Evolutionary conservation across 768 basidiomycete species (phyloP), one percentile per base, ranked within the genome.

Genomic region (Obba rivulosa): DNA sequence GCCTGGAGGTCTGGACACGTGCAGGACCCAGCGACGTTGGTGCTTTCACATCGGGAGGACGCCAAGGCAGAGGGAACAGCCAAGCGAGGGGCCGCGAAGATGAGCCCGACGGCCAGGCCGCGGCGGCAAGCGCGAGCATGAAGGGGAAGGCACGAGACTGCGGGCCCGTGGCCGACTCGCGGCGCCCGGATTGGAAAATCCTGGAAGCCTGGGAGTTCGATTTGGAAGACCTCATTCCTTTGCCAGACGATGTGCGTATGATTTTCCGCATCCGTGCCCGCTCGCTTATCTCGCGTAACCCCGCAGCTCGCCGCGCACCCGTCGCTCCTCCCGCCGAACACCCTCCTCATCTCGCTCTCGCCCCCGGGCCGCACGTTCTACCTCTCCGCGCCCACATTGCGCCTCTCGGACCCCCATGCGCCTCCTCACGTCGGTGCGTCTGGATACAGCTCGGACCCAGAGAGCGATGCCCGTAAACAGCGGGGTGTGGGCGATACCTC

Each of bases 381-480:
- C 57, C 7, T 57, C 60, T 57, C 56, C 63, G 42, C 55, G 46
- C 37, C 49, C 52, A 64, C 37, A 56, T 51, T 21, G 58, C 55
- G 41, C 53, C 60, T 58, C 47, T 58, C 70, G 38, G 71, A 79
- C 40, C 64, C 79, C 21, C 71, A 31, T 31, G 28, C 28, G 13
- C 7, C 5, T 31, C 78, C 43, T 77, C 83, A n/a, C 83, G 82
- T 10, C 68, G 13, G 28, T 31, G 28, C 77, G 37, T 59, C 60
- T 22, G 85, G 82, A 8, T 87, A 87, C 58, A 74, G 75, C 23
- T 87, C 87, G 1, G 87, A 89, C 57, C 85, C 85, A 28, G 87
- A 89, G 67, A 68, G 67, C 18, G 75, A 76, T 37, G 59, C 73
- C 14, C 66, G 71, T 39, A 75, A 70, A 50, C 65, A 69, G 13